These are phyloP conservation scores for Carex pumila DNA, from an alignment of 176 grass and related monocot species.

Conservation along the genomic window DNA sequence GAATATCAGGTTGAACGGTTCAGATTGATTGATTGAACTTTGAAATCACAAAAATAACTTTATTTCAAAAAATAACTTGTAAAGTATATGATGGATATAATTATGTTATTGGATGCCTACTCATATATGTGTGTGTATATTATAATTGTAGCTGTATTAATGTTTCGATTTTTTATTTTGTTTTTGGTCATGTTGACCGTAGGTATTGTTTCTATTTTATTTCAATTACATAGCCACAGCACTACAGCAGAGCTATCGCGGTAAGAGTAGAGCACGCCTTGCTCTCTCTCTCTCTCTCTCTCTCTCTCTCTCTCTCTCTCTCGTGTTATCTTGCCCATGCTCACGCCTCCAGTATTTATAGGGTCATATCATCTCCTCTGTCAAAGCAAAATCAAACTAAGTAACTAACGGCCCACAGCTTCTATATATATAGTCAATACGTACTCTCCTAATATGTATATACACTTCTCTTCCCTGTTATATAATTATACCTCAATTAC, in stretches of 20 bases:
- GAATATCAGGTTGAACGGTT: no score
- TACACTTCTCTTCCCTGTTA: not conserved
- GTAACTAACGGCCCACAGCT: not conserved
- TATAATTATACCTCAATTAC: not conserved
- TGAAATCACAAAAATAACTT: no score
- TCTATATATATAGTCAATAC: not conserved
- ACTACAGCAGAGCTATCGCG: not conserved
- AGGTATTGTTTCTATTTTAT: no score
- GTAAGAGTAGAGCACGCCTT: not conserved
- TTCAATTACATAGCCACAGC: not conserved
- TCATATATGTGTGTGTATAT: no score
- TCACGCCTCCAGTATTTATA: slow-evolving; percentile 17
- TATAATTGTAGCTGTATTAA: no score
- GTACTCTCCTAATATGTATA: not conserved
- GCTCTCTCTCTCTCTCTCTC: not conserved
- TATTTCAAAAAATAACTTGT: no score
- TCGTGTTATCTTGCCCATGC: not conserved
- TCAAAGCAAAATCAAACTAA: not conserved
- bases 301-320: no score
- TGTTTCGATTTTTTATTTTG: no score
- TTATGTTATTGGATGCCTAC: no score
- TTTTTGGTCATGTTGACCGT: no score
- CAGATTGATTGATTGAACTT: no score
- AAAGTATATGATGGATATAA: no score
- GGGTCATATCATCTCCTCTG: slow-evolving; percentile 12